These are phyloP conservation scores for Aschersonia sp. DNA, from an alignment of 2,329 filamentous ascomycete species.

Conservation along the genomic window DNA sequence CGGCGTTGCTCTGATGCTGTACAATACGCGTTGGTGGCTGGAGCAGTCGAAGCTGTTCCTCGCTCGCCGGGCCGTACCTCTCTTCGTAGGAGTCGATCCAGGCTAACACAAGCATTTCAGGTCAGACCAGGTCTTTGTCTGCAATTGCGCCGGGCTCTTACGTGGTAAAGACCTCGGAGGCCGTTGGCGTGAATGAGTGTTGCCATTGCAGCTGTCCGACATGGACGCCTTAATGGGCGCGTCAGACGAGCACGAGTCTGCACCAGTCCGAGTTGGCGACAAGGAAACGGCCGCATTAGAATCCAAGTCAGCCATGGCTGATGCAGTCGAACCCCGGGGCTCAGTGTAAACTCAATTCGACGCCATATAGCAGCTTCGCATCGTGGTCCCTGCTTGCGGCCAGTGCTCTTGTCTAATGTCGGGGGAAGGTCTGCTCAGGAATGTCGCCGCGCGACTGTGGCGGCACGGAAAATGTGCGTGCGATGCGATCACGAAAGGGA, in stretches of 20 bases:
- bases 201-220: slow-evolving; percentile 3
- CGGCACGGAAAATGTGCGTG: not conserved
- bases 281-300: slow-evolving; percentile 5
- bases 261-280: slow-evolving; percentile 5
- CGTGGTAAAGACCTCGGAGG: slow-evolving; percentile 16
- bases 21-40: slow-evolving; percentile 22
- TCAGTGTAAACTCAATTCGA: not conserved
- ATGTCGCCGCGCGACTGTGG: not conserved
- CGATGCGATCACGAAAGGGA: not conserved
- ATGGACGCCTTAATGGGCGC: slow-evolving; percentile 1
- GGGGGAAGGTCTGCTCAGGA: not conserved
- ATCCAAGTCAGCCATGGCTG: not conserved
- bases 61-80: slow-evolving; percentile 20
- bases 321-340: not conserved
- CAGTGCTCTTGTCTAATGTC: not conserved
- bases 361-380: slow-evolving; percentile 3
- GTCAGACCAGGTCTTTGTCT: slow-evolving; percentile 10
- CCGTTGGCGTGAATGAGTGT: slow-evolving; percentile 8
- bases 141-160: slow-evolving; percentile 4
- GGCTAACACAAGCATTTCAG: slow-evolving; percentile 23
- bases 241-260: slow-evolving; percentile 5
- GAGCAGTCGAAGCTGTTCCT: slow-evolving; percentile 24
- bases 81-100: slow-evolving; percentile 35
- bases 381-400: not conserved
- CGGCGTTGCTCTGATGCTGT: slow-evolving; percentile 26